Conservation (phyloP, 2,329 filamentous ascomycete species). For the Neonectria coccinea region DNA sequence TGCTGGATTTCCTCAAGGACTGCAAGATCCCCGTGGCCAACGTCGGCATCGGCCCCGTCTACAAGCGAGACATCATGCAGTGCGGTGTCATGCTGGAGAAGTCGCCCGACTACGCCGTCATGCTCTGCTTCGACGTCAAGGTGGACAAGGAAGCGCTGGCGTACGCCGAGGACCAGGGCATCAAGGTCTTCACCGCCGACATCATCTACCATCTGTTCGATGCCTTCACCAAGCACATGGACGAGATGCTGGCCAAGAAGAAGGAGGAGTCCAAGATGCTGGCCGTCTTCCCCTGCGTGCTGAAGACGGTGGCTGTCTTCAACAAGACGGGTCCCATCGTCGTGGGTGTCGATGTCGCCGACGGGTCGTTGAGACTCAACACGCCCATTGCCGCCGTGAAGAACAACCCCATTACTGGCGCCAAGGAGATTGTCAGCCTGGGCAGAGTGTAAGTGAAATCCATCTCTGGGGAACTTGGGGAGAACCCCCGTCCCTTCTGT, state of each 20-base stretch:
- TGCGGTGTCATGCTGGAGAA: constrained; percentile 97
- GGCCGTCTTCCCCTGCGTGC: constrained; percentile 96
- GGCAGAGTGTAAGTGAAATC: constrained; percentile 88
- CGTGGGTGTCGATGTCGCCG: constrained; percentile 93
- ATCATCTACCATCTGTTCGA: constrained; percentile 99
- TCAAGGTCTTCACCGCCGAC: constrained; percentile 98
- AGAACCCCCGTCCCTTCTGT: too few relatives aligned
- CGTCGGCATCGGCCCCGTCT: constrained; percentile 96
- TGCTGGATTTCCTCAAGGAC: constrained; percentile 94
- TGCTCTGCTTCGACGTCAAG: constrained; percentile 99
- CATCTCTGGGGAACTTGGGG: background rate
- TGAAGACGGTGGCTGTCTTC: constrained; percentile 91
- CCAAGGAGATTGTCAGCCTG: constrained; percentile 85
- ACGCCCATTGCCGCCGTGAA: constrained; percentile 92
- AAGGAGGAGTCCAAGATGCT: constrained; percentile 97
- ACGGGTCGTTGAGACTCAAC: constrained; percentile 86
- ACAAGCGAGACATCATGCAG: constrained; percentile 97
- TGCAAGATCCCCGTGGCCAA: constrained; percentile 98
- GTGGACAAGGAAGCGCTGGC: constrained; percentile 94
- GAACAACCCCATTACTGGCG: constrained; percentile 79
- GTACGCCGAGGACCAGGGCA: constrained; percentile 92
- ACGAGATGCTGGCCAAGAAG: constrained; percentile 84
- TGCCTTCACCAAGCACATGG: constrained; percentile 95
- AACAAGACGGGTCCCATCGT: constrained; percentile 98
- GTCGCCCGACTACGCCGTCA: constrained; percentile 93